phyloP scores from a whole-genome alignment of 345 rosid species.

The Psidium guajava region DNA sequence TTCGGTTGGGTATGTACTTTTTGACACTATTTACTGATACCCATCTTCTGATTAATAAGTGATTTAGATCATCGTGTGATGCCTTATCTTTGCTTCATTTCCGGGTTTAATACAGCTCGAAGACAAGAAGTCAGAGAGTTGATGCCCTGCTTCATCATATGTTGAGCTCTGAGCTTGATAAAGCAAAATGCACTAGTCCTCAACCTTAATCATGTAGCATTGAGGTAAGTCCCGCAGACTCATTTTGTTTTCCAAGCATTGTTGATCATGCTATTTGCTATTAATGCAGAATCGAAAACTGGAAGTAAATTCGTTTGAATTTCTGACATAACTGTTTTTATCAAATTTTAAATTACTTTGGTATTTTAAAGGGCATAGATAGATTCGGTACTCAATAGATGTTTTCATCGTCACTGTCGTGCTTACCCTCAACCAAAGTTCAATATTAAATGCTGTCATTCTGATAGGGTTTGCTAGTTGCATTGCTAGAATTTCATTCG shows the following conservation, averaged over 20 bases:
- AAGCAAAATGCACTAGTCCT: constrained; percentile 10
- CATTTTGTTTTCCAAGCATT: not conserved
- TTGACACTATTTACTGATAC: not conserved
- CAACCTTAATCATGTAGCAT: not conserved
- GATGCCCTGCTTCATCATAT: constrained; percentile 89
- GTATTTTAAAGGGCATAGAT: not conserved
- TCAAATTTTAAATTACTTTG: not conserved
- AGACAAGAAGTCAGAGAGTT: constrained; percentile 79
- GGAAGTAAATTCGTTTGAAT: not conserved
- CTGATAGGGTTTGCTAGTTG: not conserved
- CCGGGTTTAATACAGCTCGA: constrained; percentile 40
- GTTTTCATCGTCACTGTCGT: not conserved
- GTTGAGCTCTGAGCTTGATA: constrained; percentile 53
- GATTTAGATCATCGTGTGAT: not conserved
- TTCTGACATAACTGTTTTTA: not conserved
- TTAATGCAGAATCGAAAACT: not conserved
- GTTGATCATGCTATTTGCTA: not conserved
- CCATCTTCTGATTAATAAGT: not conserved
- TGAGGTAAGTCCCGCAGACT: not conserved
- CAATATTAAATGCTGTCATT: not conserved
- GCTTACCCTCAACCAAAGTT: not conserved
- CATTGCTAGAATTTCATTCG: not conserved
- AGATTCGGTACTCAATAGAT: not conserved
- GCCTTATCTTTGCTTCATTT: not conserved
- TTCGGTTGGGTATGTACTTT: constrained; percentile 44